phyloP scores from a whole-genome alignment of 768 basidiomycete species.

The Lepiota brunneoincarnata region DNA sequence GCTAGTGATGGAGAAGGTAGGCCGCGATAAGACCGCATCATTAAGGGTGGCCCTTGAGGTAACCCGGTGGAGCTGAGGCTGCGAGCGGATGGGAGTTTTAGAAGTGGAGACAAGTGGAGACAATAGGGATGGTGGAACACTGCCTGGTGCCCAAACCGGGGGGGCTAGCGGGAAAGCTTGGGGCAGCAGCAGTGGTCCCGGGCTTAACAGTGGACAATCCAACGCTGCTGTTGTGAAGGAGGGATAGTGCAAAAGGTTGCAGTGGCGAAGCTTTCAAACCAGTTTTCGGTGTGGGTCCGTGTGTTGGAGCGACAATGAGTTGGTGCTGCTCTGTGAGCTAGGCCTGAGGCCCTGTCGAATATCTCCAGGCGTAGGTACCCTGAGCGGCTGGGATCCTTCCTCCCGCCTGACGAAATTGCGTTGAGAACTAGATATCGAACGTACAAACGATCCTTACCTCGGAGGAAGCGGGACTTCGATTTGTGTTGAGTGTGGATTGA shows the following conservation, averaged over 20 bases:
- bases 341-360: not conserved
- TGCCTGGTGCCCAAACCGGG: not conserved
- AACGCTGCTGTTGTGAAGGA: slow-evolving; percentile 33
- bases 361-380: slow-evolving; percentile 5
- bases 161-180: slow-evolving; percentile 36
- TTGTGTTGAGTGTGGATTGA: slow-evolving; percentile 37
- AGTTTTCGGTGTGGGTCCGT: slow-evolving; percentile 12
- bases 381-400: slow-evolving; percentile 14
- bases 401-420: slow-evolving; percentile 19
- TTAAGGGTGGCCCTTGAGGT: slow-evolving; percentile 26
- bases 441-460: not conserved
- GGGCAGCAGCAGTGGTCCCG: slow-evolving; percentile 3
- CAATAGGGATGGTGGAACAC: slow-evolving; percentile 21
- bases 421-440: not conserved
- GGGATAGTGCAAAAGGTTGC: slow-evolving; percentile 41
- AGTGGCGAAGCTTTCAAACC: slow-evolving; percentile 23
- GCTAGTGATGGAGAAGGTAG: not conserved
- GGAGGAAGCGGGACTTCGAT: slow-evolving; percentile 22
- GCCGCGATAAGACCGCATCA: slow-evolving; percentile 12
- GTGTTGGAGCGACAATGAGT: not conserved
- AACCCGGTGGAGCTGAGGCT: slow-evolving; percentile 22
- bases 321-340: not conserved
- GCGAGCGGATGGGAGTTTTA: slow-evolving; percentile 11
- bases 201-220: slow-evolving; percentile 6
- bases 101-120: slow-evolving; percentile 16